Conservation (phyloP, 2,329 filamentous ascomycete genomes). For the Beauveria sp. region DNA sequence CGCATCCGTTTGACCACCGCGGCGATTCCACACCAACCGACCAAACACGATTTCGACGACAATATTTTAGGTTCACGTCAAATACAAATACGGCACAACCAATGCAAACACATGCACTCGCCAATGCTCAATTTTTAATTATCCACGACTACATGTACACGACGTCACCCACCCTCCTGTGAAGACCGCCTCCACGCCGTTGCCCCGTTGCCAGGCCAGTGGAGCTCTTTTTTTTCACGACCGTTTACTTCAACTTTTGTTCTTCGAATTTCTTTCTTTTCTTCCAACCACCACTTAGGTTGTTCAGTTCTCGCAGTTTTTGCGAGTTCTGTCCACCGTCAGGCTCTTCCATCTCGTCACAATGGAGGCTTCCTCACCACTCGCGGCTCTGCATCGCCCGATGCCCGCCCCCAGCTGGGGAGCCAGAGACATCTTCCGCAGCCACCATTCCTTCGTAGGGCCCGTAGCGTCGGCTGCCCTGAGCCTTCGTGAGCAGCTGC, state of each 20-base stretch:
- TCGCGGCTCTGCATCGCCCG: constrained; percentile 84
- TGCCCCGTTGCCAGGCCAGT: constrained; percentile 12
- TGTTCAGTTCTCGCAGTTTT: constrained; percentile 11
- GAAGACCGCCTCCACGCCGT: constrained; percentile 15
- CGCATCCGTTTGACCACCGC: neutral
- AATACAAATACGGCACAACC: neutral
- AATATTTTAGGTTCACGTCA: neutral
- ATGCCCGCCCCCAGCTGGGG: constrained; percentile 54
- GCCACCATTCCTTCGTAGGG: constrained; percentile 41
- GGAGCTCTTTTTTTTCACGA: constrained; percentile 12
- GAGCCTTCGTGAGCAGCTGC: constrained; percentile 70
- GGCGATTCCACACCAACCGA: neutral
- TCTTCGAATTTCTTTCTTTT: neutral
- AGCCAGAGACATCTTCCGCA: constrained; percentile 43
- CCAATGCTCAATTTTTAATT: neutral
- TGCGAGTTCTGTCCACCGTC: constrained; percentile 8
- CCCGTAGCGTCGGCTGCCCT: constrained; percentile 51
- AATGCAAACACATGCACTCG: neutral
- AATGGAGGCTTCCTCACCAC: constrained; percentile 91
- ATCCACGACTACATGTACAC: neutral
- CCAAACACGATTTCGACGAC: neutral
- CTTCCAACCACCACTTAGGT: constrained; percentile 12
- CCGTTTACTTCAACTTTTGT: constrained; percentile 6
- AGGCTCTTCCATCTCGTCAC: constrained; percentile 16
- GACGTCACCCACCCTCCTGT: constrained; percentile 18